A percentile compares a stretch with the other conserved stretches of the same genome.
These are phyloP conservation scores for Arachis monticola DNA, from an alignment of 331 rosid genomes.

Conservation along the genomic window DNA sequence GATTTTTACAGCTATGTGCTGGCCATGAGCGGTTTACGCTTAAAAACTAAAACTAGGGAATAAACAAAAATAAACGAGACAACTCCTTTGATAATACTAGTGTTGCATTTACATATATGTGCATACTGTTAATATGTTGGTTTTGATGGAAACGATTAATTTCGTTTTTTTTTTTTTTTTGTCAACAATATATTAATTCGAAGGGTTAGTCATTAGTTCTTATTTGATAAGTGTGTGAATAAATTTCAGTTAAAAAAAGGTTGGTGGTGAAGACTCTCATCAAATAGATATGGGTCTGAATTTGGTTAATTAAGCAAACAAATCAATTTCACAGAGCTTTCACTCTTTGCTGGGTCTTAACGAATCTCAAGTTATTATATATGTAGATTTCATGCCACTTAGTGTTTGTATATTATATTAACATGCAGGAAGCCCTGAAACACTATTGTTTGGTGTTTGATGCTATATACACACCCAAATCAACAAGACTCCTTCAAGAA, in stretches of 20 bases:
- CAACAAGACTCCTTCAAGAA: slow-evolving; percentile 73
- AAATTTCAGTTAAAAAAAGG: neutral
- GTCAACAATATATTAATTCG: too few relatives aligned
- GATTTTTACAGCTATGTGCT: too few relatives aligned
- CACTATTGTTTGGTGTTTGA: slow-evolving; percentile 68
- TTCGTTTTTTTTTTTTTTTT: too few relatives aligned
- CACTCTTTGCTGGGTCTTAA: neutral
- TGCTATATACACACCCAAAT: slow-evolving; percentile 70
- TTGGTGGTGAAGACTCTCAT: neutral
- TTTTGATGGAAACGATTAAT: neutral
- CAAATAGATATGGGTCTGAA: neutral
- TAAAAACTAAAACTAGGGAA: too few relatives aligned
- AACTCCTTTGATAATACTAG: too few relatives aligned
- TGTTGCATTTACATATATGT: too few relatives aligned
- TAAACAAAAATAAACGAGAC: too few relatives aligned
- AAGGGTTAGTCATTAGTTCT: too few relatives aligned
- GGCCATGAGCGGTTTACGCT: too few relatives aligned
- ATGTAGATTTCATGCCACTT: neutral
- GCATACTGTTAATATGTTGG: too few relatives aligned
- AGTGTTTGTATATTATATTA: neutral
- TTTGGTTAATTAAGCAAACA: neutral
- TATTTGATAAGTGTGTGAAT: too few relatives aligned
- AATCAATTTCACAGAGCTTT: neutral
- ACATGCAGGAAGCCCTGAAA: slow-evolving; percentile 57
- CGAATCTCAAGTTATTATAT: too few relatives aligned